Evolutionary conservation across 1,284 basidiomycete species (phyloP).

Genomic region (Moesziomyces sp.): DNA sequence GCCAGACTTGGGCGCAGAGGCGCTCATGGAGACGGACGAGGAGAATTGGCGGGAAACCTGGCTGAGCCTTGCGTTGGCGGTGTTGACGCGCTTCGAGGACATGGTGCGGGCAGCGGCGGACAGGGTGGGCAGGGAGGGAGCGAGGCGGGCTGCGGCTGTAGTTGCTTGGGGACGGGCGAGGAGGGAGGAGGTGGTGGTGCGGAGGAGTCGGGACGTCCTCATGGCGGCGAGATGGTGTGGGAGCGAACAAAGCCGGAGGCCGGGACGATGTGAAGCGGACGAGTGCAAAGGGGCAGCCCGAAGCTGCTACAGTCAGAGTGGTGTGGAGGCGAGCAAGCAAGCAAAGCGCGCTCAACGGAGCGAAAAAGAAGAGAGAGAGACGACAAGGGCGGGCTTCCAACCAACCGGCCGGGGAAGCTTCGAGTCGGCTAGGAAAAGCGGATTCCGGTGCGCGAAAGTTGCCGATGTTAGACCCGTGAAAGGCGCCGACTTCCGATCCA

Average conservation of each 20-base stretch:
- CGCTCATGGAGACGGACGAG: slow-evolving; percentile 14
- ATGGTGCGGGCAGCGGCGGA: slow-evolving; percentile 6
- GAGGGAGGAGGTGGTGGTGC: slow-evolving; percentile 27
- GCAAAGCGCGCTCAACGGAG: too few relatives aligned
- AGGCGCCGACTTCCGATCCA: too few relatives aligned
- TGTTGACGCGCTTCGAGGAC: slow-evolving; percentile 22
- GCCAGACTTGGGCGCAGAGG: slow-evolving; percentile 13
- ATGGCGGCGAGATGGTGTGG: slow-evolving; percentile 13
- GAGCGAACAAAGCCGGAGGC: slow-evolving; percentile 1
- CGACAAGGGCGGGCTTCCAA: too few relatives aligned
- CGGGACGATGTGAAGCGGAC: neutral
- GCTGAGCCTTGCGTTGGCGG: slow-evolving; percentile 33
- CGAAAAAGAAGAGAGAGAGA: too few relatives aligned
- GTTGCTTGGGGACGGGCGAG: slow-evolving; percentile 15
- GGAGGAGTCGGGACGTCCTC: slow-evolving; percentile 37
- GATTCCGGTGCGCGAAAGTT: slow-evolving; percentile 13
- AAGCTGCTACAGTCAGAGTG: neutral
- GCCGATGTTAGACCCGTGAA: neutral
- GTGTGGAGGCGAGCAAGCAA: slow-evolving; percentile 2
- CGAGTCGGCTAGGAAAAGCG: slow-evolving; percentile 7
- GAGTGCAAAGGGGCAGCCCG: too few relatives aligned
- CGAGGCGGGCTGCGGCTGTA: slow-evolving; percentile 2
- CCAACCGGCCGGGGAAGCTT: neutral
- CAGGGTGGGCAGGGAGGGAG: neutral
- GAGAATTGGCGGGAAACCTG: slow-evolving; percentile 42